Conservation (phyloP, 2,329 filamentous ascomycete species). For the Pseudogymnoascus sp. region DNA sequence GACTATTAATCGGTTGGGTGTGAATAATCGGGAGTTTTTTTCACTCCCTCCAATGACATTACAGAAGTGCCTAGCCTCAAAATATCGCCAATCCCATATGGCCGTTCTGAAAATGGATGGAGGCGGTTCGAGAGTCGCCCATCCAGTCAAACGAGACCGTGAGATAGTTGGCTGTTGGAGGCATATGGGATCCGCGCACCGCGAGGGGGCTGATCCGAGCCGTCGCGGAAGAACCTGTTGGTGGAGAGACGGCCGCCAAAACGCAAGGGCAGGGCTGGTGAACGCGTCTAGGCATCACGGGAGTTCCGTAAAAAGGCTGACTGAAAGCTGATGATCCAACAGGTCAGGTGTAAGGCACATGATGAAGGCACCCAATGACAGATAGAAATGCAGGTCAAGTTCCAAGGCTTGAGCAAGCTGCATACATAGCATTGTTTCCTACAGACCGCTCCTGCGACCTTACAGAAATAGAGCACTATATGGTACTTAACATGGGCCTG, state of each 20-base stretch:
- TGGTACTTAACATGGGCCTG: not conserved
- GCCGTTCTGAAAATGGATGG: not conserved
- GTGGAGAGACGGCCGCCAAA: conserved; percentile 1
- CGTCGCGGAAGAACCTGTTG: conserved; percentile 1
- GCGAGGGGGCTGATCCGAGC: conserved; percentile 1
- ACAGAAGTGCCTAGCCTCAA: conserved; percentile 1
- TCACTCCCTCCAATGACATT: not conserved
- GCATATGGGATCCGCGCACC: not conserved
- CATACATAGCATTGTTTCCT: not conserved
- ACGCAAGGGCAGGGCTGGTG: not conserved
- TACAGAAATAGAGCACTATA: conserved; percentile 7
- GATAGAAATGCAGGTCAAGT: not conserved
- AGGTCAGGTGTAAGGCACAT: conserved; percentile 2
- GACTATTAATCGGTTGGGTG: conserved; percentile 3
- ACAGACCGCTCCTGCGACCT: not conserved
- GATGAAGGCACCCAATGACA: conserved; percentile 9
- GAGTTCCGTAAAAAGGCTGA: conserved; percentile 9
- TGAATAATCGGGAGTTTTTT: conserved; percentile 3
- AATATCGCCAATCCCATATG: not conserved
- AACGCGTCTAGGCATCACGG: conserved; percentile 11
- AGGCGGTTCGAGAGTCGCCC: conserved; percentile 1
- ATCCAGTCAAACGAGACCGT: conserved; percentile 10
- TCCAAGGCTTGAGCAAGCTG: not conserved
- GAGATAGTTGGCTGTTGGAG: not conserved
- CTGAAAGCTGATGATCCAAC: conserved; percentile 7